Evolutionary conservation across 2,329 filamentous ascomycete genomes (phyloP).

Genomic region (Thelonectria olida): DNA sequence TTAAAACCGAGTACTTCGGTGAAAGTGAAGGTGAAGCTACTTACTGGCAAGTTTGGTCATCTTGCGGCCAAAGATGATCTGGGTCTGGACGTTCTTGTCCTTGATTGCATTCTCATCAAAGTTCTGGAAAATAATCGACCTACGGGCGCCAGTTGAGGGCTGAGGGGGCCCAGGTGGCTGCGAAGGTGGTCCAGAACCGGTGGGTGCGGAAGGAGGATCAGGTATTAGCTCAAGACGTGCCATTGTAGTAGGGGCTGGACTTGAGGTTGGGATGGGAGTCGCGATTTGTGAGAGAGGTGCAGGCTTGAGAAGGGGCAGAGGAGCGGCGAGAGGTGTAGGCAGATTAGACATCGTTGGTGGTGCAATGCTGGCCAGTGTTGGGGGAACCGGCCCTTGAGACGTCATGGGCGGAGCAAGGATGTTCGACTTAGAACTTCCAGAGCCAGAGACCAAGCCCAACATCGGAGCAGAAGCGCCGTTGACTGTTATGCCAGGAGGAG

Average conservation of each 20-base stretch:
- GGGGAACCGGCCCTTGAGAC: slow-evolving; percentile 40
- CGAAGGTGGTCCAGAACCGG: slow-evolving; percentile 21
- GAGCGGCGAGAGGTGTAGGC: slow-evolving; percentile 10
- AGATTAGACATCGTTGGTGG: slow-evolving; percentile 32
- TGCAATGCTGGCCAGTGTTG: slow-evolving; percentile 23
- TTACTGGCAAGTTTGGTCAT: slow-evolving; percentile 66
- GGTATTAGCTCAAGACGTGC: slow-evolving; percentile 17
- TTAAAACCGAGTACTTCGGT: slow-evolving; percentile 4
- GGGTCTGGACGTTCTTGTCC: slow-evolving; percentile 66
- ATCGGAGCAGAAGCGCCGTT: slow-evolving; percentile 37
- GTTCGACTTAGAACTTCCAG: slow-evolving; percentile 49
- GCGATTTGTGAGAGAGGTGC: not conserved
- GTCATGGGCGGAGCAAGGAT: slow-evolving; percentile 57
- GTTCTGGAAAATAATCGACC: slow-evolving; percentile 68
- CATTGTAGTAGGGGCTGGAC: slow-evolving; percentile 6
- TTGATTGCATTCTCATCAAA: slow-evolving; percentile 66
- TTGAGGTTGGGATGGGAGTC: not conserved
- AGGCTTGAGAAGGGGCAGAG: slow-evolving; percentile 5
- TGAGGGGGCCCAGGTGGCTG: slow-evolving; percentile 32
- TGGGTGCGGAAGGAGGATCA: slow-evolving; percentile 15
- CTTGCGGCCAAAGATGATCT: slow-evolving; percentile 67
- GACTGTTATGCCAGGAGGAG: slow-evolving; percentile 44
- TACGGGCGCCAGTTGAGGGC: slow-evolving; percentile 58
- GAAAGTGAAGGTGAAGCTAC: slow-evolving; percentile 31
- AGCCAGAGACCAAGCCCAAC: slow-evolving; percentile 31